Conservation (phyloP, 2,329 filamentous ascomycete species). For the Myriangium duriaei region DNA sequence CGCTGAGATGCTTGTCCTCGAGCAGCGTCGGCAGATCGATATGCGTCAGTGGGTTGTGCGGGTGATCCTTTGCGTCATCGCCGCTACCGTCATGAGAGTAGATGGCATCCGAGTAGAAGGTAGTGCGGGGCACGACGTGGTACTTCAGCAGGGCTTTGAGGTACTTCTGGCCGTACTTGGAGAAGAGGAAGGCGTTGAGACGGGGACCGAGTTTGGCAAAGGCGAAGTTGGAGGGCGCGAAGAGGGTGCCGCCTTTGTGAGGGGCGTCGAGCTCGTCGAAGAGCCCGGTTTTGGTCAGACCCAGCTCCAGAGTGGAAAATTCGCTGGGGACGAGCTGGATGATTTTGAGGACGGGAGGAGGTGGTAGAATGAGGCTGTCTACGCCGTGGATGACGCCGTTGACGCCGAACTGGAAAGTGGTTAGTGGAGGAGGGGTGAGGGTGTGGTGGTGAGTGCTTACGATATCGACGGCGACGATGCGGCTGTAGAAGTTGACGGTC, state of each 20-base stretch:
- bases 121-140: slow-evolving; percentile 60
- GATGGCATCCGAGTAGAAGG: slow-evolving; percentile 72
- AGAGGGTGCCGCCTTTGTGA: slow-evolving; percentile 58
- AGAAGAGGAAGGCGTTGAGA: slow-evolving; percentile 79
- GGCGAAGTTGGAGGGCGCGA: slow-evolving; percentile 71
- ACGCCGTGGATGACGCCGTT: slow-evolving; percentile 76
- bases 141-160: slow-evolving; percentile 68
- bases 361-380: slow-evolving; percentile 63
- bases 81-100: slow-evolving; percentile 40
- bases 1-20: slow-evolving; percentile 49
- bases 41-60: slow-evolving; percentile 42
- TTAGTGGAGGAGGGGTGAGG: too few species aligned
- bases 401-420: slow-evolving; percentile 45
- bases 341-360: slow-evolving; percentile 51
- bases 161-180: slow-evolving; percentile 58
- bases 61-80: slow-evolving; percentile 12
- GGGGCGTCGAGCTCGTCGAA: slow-evolving; percentile 43
- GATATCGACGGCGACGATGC: slow-evolving; percentile 57
- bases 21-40: slow-evolving; percentile 64
- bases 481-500: slow-evolving; percentile 64
- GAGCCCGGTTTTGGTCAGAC: slow-evolving; percentile 61
- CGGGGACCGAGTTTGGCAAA: slow-evolving; percentile 60
- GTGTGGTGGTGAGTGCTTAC: slow-evolving; percentile 42
- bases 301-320: slow-evolving; percentile 70
- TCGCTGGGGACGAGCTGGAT: slow-evolving; percentile 52